phyloP scores from a whole-genome alignment of 179 eudicot genomes.

The Nepenthes alata region DNA sequence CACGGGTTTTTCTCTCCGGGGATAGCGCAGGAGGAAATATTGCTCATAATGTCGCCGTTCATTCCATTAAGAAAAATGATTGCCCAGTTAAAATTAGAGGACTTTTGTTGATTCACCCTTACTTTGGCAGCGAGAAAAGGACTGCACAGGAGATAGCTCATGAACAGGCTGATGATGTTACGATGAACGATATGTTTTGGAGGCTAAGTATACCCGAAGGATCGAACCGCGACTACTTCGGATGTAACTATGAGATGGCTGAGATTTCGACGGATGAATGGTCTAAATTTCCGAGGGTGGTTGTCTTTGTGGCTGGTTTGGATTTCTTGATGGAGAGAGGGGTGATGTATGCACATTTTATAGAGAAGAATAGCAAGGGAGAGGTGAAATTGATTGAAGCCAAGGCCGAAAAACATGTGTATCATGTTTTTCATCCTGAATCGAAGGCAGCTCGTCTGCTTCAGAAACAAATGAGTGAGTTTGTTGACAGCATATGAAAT shows the following conservation, averaged over 20 bases:
- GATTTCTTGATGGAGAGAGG: conserved; percentile 66
- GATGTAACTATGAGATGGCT: conserved; percentile 40
- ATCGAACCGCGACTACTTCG: conserved; percentile 38
- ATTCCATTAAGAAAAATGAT: conserved; percentile 7
- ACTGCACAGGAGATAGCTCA: conserved; percentile 26
- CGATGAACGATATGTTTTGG: conserved; percentile 66
- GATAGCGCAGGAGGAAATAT: conserved; percentile 82
- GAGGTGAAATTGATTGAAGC: conserved; percentile 36
- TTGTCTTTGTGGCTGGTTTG: conserved; percentile 38
- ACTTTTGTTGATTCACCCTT: conserved; percentile 42
- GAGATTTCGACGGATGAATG: conserved; percentile 25
- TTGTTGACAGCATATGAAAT: conserved; percentile 16
- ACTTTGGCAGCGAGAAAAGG: conserved; percentile 51
- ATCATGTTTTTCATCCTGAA: conserved; percentile 48
- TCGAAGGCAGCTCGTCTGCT: conserved; percentile 45
- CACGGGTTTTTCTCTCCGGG: conserved; percentile 50
- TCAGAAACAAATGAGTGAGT: conserved; percentile 40
- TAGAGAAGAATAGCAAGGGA: conserved; percentile 29
- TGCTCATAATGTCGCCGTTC: conserved; percentile 45
- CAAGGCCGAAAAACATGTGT: conserved; percentile 38
- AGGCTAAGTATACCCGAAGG: conserved; percentile 45
- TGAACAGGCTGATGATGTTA: conserved; percentile 23
- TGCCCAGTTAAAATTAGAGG: conserved; percentile 23
- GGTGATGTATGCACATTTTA: conserved; percentile 39
- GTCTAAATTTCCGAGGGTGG: conserved; percentile 32